phyloP scores from a whole-genome alignment of 139 green algal genomes.

The Chlorella sp. region DNA sequence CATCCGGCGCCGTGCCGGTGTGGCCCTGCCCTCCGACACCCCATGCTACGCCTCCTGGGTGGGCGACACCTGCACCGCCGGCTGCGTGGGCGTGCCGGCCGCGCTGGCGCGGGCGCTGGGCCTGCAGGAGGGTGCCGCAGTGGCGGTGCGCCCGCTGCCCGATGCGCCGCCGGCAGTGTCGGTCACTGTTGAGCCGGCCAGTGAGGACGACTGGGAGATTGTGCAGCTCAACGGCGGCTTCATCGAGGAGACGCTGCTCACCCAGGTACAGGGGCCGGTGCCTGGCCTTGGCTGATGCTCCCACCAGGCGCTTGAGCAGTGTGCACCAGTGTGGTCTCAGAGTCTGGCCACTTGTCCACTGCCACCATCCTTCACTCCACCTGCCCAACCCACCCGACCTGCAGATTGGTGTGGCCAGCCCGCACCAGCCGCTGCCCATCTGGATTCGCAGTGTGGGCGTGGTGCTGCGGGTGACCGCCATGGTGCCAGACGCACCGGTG shows the following conservation, averaged over 20 bases:
- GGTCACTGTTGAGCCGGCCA: constrained; percentile 70
- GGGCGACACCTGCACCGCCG: constrained; percentile 35
- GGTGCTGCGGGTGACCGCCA: constrained; percentile 50
- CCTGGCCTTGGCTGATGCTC: background rate
- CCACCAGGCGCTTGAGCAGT: no score
- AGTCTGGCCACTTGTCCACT: no score
- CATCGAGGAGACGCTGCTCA: constrained; percentile 82
- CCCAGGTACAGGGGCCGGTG: constrained; percentile 55
- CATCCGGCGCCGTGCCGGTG: background rate
- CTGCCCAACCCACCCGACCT: background rate
- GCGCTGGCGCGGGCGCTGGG: constrained; percentile 52
- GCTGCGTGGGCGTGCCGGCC: constrained; percentile 56
- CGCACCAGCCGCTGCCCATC: constrained; percentile 72
- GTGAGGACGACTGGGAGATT: constrained; percentile 88
- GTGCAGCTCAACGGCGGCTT: constrained; percentile 81
- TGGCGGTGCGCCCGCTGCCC: constrained; percentile 41
- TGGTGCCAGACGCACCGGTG: constrained; percentile 38
- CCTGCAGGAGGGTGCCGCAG: constrained; percentile 48
- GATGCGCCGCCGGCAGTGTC: constrained; percentile 51
- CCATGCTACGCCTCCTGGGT: constrained; percentile 48
- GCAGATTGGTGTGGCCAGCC: constrained; percentile 76
- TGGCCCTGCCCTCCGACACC: background rate
- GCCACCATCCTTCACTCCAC: background rate
- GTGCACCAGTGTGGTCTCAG: no score
- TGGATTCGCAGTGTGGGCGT: constrained; percentile 62